Evolutionary conservation across 2,329 filamentous ascomycete species (phyloP), one percentile per base, ranked within the genome.

Genomic region (Exophiala bonariae): DNA sequence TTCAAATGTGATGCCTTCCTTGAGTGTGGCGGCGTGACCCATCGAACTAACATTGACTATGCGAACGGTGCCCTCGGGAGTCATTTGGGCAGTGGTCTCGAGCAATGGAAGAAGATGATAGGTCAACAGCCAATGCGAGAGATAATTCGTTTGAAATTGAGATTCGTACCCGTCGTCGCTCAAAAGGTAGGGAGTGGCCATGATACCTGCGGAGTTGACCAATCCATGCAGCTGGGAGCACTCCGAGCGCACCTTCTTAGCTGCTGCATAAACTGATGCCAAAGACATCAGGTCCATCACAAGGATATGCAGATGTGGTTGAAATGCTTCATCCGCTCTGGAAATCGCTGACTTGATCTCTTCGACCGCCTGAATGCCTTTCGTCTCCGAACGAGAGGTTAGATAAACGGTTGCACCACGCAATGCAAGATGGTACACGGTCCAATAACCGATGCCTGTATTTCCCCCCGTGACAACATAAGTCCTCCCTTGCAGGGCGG

Each of bases 401-500:
- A 72, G 58, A 37, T 62, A 72, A 14, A 72, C 63, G 17, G 65
- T 64, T 58, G 74, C 54, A 57, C 69, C 59, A 50, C 74, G 72
- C 41, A 64, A 63, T 8, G 70, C 66, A 6, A 76, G 62, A 3
- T 67, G 64, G 10, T 68, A 55, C 31, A 74, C 61, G 3, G 68
- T 68, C 45, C 67, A 64, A 46, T 65, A 68, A 18, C 77, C 77
- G 70, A 74, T 71, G 57, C 72, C 72, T 9, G 71, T 65, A 47
- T 73, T 74, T 42, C 69, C 74, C 34, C 74, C 75, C 0, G 75
- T 78, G 28, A 78, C 66, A 18, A 78, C 62, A 45, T 64, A 74
- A 11, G 73, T 66, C 58, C 68, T 72, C 18, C 67, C 71, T 20
- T 56, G 54, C 37, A 76, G 69, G 48, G 68, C 58, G 7, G 72